Conservation (phyloP, 192 early-diverging fungal genomes). For the Coemansia guatemalensis region DNA sequence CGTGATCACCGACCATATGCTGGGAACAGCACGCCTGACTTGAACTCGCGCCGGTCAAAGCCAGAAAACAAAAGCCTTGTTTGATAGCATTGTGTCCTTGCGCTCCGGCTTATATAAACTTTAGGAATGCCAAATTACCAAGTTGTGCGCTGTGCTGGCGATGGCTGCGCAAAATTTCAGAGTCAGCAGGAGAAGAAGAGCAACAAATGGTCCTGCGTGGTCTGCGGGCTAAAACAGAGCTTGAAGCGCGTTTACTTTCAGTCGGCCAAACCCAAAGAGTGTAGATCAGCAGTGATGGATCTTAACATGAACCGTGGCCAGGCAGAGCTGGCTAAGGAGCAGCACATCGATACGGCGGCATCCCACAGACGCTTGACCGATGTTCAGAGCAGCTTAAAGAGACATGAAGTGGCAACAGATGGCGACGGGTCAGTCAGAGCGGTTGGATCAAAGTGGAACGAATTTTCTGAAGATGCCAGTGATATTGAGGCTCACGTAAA, state of each 20-base stretch:
- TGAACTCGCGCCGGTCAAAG: no score
- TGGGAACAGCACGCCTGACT: no score
- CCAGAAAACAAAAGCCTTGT: no score
- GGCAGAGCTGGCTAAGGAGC: conserved; percentile 8
- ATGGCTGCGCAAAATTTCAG: conserved; percentile 47
- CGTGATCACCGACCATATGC: no score
- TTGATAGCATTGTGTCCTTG: no score
- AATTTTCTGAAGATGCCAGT: conserved; percentile 7
- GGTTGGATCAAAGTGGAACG: conserved; percentile 26
- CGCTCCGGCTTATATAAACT: no score
- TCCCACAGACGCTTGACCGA: background rate
- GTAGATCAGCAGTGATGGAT: conserved; percentile 39
- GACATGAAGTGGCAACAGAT: background rate
- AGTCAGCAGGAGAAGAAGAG: conserved; percentile 54
- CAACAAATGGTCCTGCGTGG: conserved; percentile 50
- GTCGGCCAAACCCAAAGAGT: conserved; percentile 43
- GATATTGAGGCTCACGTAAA: background rate
- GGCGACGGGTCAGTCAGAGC: no score
- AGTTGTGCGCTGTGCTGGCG: conserved; percentile 49
- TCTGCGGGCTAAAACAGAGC: conserved; percentile 51
- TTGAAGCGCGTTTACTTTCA: conserved; percentile 42
- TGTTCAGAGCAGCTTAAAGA: background rate
- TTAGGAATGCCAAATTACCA: conserved; percentile 45
- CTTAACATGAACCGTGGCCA: conserved; percentile 47
- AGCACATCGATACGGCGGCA: background rate